A percentile compares a stretch with the other conserved stretches of the same genome.
These are phyloP conservation scores for Jamesozyma gamospora DNA, from an alignment of 805 yeast species.

Conservation along the genomic window DNA sequence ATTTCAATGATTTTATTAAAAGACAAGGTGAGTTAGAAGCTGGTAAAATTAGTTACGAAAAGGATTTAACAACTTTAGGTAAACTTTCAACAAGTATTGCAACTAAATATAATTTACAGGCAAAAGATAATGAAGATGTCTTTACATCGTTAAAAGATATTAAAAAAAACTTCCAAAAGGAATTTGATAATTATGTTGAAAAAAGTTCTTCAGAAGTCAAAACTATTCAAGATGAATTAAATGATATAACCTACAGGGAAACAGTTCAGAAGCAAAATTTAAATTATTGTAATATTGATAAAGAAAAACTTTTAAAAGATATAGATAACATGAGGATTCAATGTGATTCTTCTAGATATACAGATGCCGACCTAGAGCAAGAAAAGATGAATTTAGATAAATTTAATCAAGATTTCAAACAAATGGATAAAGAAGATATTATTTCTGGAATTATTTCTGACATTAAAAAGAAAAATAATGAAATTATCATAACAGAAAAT, in stretches of 20 bases:
- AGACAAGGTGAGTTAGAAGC: conserved; percentile 48
- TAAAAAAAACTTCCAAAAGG: neutral
- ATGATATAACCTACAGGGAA: conserved; percentile 13
- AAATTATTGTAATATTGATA: conserved; percentile 40
- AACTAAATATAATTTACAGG: neutral
- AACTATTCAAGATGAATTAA: conserved; percentile 8
- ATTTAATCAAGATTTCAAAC: conserved; percentile 30
- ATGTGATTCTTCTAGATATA: conserved; percentile 31
- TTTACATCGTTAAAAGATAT: neutral
- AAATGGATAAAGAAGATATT: conserved; percentile 22
- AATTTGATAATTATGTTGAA: neutral
- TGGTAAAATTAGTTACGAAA: conserved; percentile 25
- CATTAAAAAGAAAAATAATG: conserved; percentile 32
- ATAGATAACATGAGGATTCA: conserved; percentile 31
- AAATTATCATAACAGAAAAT: conserved; percentile 31
- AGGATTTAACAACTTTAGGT: neutral
- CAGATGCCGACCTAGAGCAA: conserved; percentile 39
- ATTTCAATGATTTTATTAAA: conserved; percentile 33
- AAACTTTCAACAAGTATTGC: neutral
- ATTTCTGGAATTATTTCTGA: conserved; percentile 26
- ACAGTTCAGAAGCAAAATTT: conserved; percentile 29
- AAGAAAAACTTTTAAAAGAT: conserved; percentile 29
- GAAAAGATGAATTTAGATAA: conserved; percentile 36
- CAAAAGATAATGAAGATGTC: neutral
- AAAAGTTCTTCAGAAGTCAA: neutral